Percentiles rank a stretch among this genome's conserved stretches.
phyloP scores from a whole-genome alignment of 2,329 filamentous ascomycete species.

The Onygenales sp. region DNA sequence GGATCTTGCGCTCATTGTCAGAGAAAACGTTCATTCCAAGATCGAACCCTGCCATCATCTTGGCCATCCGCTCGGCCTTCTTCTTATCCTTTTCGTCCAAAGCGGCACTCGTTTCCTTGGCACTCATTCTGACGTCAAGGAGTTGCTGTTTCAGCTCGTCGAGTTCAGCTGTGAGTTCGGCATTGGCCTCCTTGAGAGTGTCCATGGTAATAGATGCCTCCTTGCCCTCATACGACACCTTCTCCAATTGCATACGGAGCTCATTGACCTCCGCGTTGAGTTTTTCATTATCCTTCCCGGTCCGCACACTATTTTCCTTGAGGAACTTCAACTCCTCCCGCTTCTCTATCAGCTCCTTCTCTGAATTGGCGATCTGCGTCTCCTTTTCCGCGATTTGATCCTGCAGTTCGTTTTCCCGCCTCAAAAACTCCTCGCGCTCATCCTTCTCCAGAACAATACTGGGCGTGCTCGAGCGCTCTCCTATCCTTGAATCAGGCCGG shows the following conservation, averaged over 20 bases:
- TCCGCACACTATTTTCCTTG: conserved; percentile 75
- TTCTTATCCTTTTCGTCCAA: conserved; percentile 96
- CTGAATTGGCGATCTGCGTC: conserved; percentile 64
- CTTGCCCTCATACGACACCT: conserved; percentile 90
- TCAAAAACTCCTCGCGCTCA: conserved; percentile 89
- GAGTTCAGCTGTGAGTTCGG: conserved; percentile 81
- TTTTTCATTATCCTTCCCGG: conserved; percentile 82
- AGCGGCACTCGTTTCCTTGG: conserved; percentile 82
- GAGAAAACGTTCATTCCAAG: conserved; percentile 88
- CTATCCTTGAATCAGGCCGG: conserved; percentile 55
- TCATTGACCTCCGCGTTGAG: conserved; percentile 81
- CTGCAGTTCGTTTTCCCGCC: conserved; percentile 92
- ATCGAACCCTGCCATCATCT: conserved; percentile 99
- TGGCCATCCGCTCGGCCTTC: conserved; percentile 98
- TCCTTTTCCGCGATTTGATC: conserved; percentile 94
- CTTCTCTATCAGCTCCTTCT: conserved; percentile 70
- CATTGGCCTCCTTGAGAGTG: conserved; percentile 87
- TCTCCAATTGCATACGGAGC: conserved; percentile 92
- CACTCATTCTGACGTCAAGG: conserved; percentile 90
- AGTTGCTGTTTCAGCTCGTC: conserved; percentile 96
- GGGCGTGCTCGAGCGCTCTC: conserved; percentile 79
- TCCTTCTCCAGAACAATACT: conserved; percentile 88
- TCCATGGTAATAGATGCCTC: conserved; percentile 98
- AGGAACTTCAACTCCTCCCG: conserved; percentile 78
- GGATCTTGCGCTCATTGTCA: conserved; percentile 78